Conservation (phyloP, 441 rosid genomes). For the Adansonia madagascariensis region DNA sequence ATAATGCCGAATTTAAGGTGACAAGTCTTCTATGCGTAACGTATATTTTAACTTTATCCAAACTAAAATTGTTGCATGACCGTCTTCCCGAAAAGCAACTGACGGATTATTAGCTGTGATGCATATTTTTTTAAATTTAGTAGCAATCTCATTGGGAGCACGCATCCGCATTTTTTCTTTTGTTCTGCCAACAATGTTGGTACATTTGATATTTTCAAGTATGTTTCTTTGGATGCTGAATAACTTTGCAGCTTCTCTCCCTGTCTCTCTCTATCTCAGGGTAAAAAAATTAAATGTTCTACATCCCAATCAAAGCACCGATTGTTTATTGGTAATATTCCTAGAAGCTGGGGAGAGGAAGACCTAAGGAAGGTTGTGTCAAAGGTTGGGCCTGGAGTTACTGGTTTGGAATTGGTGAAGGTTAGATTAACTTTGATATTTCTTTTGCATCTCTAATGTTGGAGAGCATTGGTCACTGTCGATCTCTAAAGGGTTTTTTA, state of each 20-base stretch:
- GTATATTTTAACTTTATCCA: constrained; percentile 7
- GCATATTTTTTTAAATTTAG: no score
- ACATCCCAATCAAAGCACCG: constrained; percentile 93
- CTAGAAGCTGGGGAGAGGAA: constrained; percentile 77
- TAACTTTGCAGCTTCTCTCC: not conserved
- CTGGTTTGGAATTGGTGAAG: constrained; percentile 79
- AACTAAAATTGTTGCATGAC: not conserved
- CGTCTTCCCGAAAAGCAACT: no score
- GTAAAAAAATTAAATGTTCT: constrained; percentile 80
- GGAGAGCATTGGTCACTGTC: not conserved
- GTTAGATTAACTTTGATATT: constrained; percentile 42
- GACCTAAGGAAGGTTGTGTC: constrained; percentile 65
- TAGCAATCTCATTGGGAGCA: not conserved
- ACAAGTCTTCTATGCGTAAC: constrained; percentile 12
- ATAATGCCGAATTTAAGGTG: constrained; percentile 80
- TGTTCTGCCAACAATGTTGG: not conserved
- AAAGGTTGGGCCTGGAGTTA: constrained; percentile 81
- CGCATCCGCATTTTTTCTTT: not conserved
- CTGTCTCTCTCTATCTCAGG: constrained; percentile 47
- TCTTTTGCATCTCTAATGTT: not conserved
- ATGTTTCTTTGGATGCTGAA: not conserved
- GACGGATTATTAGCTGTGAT: not conserved
- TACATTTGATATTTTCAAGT: not conserved
- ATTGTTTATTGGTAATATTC: constrained; percentile 90
- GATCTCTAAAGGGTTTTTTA: not conserved